A percentile compares a stretch with the other conserved stretches of the same genome.
These are phyloP conservation scores for Durio zibethinus DNA, from an alignment of 345 rosid genomes.

Conservation along the genomic window DNA sequence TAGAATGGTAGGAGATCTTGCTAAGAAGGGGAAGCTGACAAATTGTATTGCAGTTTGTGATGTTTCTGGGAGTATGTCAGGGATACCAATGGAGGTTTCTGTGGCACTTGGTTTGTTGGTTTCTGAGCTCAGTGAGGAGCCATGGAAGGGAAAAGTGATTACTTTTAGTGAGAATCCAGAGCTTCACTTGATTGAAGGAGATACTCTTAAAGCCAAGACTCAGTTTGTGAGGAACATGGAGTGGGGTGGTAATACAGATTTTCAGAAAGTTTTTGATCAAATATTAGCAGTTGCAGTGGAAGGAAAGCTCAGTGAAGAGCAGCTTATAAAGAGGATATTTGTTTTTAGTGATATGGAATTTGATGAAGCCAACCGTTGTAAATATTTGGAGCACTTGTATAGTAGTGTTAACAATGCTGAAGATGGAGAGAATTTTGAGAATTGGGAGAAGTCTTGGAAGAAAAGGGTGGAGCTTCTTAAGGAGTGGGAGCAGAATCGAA, in stretches of 20 bases:
- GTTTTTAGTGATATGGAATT: constrained; percentile 26
- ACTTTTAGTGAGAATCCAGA: neutral
- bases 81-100: constrained; percentile 12
- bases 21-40: neutral
- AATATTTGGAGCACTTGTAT: neutral
- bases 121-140: constrained; percentile 16
- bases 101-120: constrained; percentile 12
- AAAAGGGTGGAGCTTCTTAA: too few species aligned
- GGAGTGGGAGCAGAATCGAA: neutral
- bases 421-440: neutral
- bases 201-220: constrained; percentile 3
- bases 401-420: neutral
- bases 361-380: neutral
- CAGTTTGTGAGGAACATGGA: neutral
- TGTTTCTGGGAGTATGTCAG: neutral
- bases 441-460: constrained; percentile 9
- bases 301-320: constrained; percentile 17
- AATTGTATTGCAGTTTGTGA: constrained; percentile 15
- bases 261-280: constrained; percentile 7
- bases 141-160: constrained; percentile 15
- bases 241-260: neutral
- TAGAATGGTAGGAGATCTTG: constrained; percentile 25
- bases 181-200: constrained; percentile 8
- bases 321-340: constrained; percentile 17
- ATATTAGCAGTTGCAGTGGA: neutral